Evolutionary conservation across 2,329 filamentous ascomycete genomes (phyloP).

Genomic region (Colletotrichum noveboracense): DNA sequence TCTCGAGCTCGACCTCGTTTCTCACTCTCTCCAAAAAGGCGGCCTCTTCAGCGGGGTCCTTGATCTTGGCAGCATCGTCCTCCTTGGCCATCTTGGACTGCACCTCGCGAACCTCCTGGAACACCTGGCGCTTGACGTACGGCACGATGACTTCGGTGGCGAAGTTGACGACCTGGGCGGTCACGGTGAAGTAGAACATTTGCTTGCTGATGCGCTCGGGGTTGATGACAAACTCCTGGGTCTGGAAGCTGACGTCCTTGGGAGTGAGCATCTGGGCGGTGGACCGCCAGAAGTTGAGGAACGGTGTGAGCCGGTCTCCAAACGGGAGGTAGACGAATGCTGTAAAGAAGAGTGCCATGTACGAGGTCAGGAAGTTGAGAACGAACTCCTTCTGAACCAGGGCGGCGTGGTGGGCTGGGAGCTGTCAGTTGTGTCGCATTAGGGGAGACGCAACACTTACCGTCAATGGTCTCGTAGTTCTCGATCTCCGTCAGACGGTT

Average conservation of each 20-base stretch:
- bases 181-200: slow-evolving; percentile 95
- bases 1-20: slow-evolving; percentile 79
- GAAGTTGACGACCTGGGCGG: slow-evolving; percentile 89
- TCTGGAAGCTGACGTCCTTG: slow-evolving; percentile 73
- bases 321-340: slow-evolving; percentile 96
- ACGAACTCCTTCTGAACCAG: slow-evolving; percentile 94
- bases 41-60: slow-evolving; percentile 79
- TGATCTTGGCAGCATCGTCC: slow-evolving; percentile 47
- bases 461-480: slow-evolving; percentile 88
- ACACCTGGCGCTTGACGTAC: slow-evolving; percentile 79
- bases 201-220: slow-evolving; percentile 84
- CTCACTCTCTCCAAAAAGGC: slow-evolving; percentile 83
- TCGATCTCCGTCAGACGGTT: slow-evolving; percentile 80
- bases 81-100: slow-evolving; percentile 65
- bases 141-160: slow-evolving; percentile 85
- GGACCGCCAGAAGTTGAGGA: slow-evolving; percentile 81
- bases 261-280: slow-evolving; percentile 78
- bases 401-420: slow-evolving; percentile 75
- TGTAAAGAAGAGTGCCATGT: slow-evolving; percentile 89
- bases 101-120: slow-evolving; percentile 80
- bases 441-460: slow-evolving; percentile 35
- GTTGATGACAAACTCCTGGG: slow-evolving; percentile 78
- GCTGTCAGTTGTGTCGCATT: slow-evolving; percentile 19
- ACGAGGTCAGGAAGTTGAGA: slow-evolving; percentile 95
- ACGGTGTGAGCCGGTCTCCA: slow-evolving; percentile 80